Percentiles rank a stretch among this genome's conserved stretches.
Evolutionary conservation across 768 basidiomycete species (phyloP).

Genomic region (Leccinum disarticulatum): DNA sequence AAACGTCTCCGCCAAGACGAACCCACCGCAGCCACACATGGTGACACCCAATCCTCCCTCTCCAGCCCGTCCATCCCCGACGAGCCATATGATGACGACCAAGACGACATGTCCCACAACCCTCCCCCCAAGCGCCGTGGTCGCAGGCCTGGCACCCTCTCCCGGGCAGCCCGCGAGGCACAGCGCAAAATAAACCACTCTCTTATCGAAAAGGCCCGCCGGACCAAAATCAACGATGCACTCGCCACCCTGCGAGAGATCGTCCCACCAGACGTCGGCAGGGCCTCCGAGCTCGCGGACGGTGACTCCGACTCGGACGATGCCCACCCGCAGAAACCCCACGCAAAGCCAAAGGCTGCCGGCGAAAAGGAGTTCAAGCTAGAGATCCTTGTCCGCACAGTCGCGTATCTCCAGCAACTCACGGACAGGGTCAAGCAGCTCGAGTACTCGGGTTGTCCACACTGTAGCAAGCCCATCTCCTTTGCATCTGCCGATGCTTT

Average conservation of each 20-base stretch:
- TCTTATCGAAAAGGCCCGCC: slow-evolving; percentile 88
- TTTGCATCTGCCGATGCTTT: neutral
- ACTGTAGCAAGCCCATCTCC: slow-evolving; percentile 23
- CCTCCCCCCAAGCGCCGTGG: slow-evolving; percentile 60
- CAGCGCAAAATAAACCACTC: slow-evolving; percentile 93
- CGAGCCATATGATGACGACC: slow-evolving; percentile 26
- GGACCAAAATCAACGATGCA: slow-evolving; percentile 96
- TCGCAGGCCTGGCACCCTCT: slow-evolving; percentile 67
- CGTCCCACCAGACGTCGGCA: slow-evolving; percentile 62
- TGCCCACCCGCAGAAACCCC: slow-evolving; percentile 27
- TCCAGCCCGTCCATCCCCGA: slow-evolving; percentile 21
- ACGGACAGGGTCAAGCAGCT: slow-evolving; percentile 52
- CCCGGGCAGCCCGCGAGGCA: slow-evolving; percentile 77
- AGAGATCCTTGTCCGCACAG: slow-evolving; percentile 83
- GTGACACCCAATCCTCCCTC: neutral
- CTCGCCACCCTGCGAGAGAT: slow-evolving; percentile 73
- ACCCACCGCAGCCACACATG: slow-evolving; percentile 3
- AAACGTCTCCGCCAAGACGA: slow-evolving; percentile 38
- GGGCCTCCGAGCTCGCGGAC: slow-evolving; percentile 24
- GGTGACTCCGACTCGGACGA: slow-evolving; percentile 36
- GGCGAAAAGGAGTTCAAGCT: slow-evolving; percentile 91
- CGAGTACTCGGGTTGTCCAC: slow-evolving; percentile 32
- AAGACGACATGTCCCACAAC: slow-evolving; percentile 12
- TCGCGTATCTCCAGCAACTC: slow-evolving; percentile 73
- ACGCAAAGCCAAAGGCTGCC: slow-evolving; percentile 33